Base-by-base conservation (phyloP, 306 rosid genomes). In the Quercus variabilis region DNA sequence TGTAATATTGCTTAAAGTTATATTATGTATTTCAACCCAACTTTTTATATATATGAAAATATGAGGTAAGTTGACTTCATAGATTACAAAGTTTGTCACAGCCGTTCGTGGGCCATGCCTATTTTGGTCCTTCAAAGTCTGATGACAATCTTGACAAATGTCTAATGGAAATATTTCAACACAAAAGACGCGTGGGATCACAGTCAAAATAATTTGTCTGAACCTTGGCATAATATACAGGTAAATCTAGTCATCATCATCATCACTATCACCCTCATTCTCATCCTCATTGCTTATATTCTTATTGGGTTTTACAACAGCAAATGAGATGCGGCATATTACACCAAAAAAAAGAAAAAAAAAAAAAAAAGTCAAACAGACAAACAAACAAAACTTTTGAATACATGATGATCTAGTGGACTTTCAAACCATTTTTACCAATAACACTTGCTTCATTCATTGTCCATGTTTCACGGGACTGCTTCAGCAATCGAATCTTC, bases 311-410 rank as follows among this genome's bases (percentile, higher is more conserved):
- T 68, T 33, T 68, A 68, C 72, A 68, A 4, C 72, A 68, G 26
- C 15, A 68, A 68, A 68, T 49, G 72, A 23, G 67, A 59, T 67
- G 49, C 69, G 69, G 69, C 69, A 63, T 23, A 17, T 63, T 63
- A 9, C 46, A 0, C 2, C 8, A 41, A 6, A 0, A 33, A 35
- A 6, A 1, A n/a, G n/a, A 6, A 6, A 6, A 5, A 35, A 1
- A 1, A 5, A 33, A 5, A 46, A 41, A 58, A 75, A 31, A 4
- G 19, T 33, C 51, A 31, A 52, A 11, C 72, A 58, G 3, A 49
- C 54, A 49, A 69, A 63, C 25, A 55, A 63, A 58, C 72, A 52
- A 11, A 49, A 74, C 64, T 69, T 25, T 46, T 43, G 25, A 57
- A 64, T 17, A 81, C 33, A 41, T 4, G 49, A 43, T 17, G 75